A percentile compares a stretch with the other conserved stretches of the same genome.
Conservation (phyloP, 805 yeast genomes). For the Zygosaccharomyces pseudorouxii region DNA sequence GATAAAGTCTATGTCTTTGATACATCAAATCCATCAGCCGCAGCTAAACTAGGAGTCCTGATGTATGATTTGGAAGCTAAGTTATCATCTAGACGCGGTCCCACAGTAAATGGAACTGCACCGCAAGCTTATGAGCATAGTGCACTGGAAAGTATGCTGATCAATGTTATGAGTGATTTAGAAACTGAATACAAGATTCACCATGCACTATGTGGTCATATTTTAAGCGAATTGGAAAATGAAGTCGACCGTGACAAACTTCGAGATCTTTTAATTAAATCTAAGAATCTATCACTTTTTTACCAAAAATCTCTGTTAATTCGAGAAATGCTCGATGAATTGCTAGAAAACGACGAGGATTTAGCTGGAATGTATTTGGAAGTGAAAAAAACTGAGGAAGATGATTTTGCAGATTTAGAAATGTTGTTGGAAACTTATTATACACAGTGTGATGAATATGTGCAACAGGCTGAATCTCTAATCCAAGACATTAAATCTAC, state of each 20-base stretch:
- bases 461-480: constrained; percentile 81
- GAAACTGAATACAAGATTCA: constrained; percentile 71
- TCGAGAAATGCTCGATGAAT: constrained; percentile 75
- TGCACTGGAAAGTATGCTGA: constrained; percentile 76
- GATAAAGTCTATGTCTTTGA: constrained; percentile 83
- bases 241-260: constrained; percentile 73
- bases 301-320: constrained; percentile 73
- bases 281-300: constrained; percentile 66
- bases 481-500: constrained; percentile 83
- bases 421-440: constrained; percentile 85
- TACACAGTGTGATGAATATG: constrained; percentile 88
- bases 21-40: constrained; percentile 48
- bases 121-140: constrained; percentile 67
- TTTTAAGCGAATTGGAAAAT: constrained; percentile 67
- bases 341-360: constrained; percentile 84
- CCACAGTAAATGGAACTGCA: constrained; percentile 20
- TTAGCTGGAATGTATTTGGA: constrained; percentile 73
- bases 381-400: constrained; percentile 33
- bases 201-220: constrained; percentile 51
- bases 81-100: constrained; percentile 37
- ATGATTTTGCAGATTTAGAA: constrained; percentile 69
- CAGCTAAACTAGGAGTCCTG: constrained; percentile 65
- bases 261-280: constrained; percentile 65
- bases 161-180: constrained; percentile 72
- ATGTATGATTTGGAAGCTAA: constrained; percentile 82